Percentiles rank a stretch among this genome's conserved stretches.
These are phyloP conservation scores for Kodamaea sagamina DNA, from an alignment of 805 yeast species.

Conservation along the genomic window DNA sequence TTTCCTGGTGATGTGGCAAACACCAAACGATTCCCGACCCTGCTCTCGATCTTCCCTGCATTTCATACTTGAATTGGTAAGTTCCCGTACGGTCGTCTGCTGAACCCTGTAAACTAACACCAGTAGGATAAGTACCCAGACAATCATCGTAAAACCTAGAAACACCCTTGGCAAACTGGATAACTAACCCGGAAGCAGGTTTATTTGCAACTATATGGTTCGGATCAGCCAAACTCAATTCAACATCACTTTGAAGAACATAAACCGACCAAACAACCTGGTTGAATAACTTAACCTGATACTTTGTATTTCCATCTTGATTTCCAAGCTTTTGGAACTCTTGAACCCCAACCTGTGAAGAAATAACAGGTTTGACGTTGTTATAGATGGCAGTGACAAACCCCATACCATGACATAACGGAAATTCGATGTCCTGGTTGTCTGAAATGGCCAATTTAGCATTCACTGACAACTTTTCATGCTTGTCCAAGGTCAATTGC, in stretches of 20 bases:
- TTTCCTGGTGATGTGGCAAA: constrained; percentile 52
- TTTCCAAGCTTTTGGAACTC: constrained; percentile 38
- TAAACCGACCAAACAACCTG: constrained; percentile 64
- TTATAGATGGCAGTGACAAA: constrained; percentile 61
- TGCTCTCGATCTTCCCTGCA: constrained; percentile 27
- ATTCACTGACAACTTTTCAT: constrained; percentile 34
- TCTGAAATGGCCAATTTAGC: constrained; percentile 22
- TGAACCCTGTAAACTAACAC: constrained; percentile 41
- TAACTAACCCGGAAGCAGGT: constrained; percentile 33
- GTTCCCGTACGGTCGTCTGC: constrained; percentile 24
- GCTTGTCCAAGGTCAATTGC: constrained; percentile 25
- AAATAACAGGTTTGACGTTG: constrained; percentile 31
- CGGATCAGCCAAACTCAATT: constrained; percentile 32
- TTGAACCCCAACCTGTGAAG: constrained; percentile 67
- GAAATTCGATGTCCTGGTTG: constrained; percentile 33
- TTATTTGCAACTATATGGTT: constrained; percentile 46
- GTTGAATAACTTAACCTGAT: constrained; percentile 54
- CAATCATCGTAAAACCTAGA: constrained; percentile 50
- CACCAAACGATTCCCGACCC: constrained; percentile 47
- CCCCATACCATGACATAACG: constrained; percentile 82
- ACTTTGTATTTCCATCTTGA: constrained; percentile 49
- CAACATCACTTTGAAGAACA: constrained; percentile 38
- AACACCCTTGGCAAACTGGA: constrained; percentile 33
- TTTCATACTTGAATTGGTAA: constrained; percentile 33
- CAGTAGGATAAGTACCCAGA: constrained; percentile 62